A percentile compares a stretch with the other conserved stretches of the same genome.
Conservation (phyloP, 2,329 filamentous ascomycete species). For the Fusarium coffeatum region DNA sequence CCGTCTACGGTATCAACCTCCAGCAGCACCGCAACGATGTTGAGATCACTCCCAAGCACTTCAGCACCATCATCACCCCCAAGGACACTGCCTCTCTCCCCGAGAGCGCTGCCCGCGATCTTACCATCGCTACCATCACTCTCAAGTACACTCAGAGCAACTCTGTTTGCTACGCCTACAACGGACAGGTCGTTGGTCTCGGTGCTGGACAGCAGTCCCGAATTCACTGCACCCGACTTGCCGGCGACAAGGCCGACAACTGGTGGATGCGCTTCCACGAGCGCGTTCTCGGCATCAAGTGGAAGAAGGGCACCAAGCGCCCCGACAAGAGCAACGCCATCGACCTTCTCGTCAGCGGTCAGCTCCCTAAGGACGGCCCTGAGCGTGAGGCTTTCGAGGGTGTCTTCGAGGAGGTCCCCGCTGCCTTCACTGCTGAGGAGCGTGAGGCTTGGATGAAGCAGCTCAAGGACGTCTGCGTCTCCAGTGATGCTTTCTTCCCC, state of each 20-base stretch:
- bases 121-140: constrained; percentile 95
- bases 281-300: constrained; percentile 87
- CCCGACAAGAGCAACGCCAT: constrained; percentile 99
- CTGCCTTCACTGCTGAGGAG: constrained; percentile 85
- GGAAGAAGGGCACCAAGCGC: constrained; percentile 97
- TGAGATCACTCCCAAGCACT: constrained; percentile 85
- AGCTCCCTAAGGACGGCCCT: constrained; percentile 83
- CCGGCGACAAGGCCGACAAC: constrained; percentile 98
- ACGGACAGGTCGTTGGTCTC: constrained; percentile 92
- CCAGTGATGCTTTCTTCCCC: constrained; percentile 97
- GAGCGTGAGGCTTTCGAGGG: constrained; percentile 90
- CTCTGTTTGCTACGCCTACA: constrained; percentile 96
- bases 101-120: constrained; percentile 84
- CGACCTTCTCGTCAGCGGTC: constrained; percentile 90
- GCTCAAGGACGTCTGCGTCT: constrained; percentile 84
- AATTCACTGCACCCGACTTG: constrained; percentile 97
- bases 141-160: constrained; percentile 99
- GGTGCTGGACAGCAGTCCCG: constrained; percentile 97
- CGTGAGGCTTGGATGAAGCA: constrained; percentile 86
- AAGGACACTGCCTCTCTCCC: constrained; percentile 80
- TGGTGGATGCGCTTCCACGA: constrained; percentile 99
- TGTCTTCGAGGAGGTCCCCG: constrained; percentile 89
- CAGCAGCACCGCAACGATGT: constrained; percentile 94
- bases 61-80: constrained; percentile 86
- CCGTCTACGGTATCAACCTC: constrained; percentile 89